These are phyloP conservation scores for Tricholoma matsutake DNA, from an alignment of 768 basidiomycete genomes.

Conservation along the genomic window DNA sequence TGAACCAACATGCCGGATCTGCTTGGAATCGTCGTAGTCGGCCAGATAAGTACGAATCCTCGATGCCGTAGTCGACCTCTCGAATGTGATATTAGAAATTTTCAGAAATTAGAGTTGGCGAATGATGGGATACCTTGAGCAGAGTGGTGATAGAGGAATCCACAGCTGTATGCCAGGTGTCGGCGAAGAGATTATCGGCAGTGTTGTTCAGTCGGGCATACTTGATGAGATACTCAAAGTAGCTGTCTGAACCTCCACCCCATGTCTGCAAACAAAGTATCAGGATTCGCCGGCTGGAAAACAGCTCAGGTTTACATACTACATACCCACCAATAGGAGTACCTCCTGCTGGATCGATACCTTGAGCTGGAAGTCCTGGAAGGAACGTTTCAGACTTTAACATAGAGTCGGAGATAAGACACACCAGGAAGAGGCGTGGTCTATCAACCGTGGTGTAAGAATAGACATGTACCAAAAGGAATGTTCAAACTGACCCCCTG, in stretches of 20 bases:
- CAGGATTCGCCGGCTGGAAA: neutral
- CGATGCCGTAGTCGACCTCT: too few relatives aligned
- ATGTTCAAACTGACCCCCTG: neutral
- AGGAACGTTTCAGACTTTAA: conserved; percentile 35
- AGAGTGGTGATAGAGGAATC: conserved; percentile 62
- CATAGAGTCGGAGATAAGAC: conserved; percentile 13
- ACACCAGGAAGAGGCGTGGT: conserved; percentile 30
- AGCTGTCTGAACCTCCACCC: conserved; percentile 73
- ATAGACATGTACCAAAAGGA: neutral
- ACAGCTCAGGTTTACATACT: neutral
- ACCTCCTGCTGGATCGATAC: conserved; percentile 50
- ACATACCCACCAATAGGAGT: conserved; percentile 33
- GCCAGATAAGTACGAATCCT: conserved; percentile 44
- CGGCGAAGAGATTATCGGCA: conserved; percentile 55
- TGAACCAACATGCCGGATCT: conserved; percentile 60
- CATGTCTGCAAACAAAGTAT: conserved; percentile 32
- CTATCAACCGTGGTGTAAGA: conserved; percentile 17
- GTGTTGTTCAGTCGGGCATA: conserved; percentile 67
- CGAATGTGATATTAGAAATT: neutral
- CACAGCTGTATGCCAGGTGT: conserved; percentile 49
- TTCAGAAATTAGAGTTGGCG: neutral
- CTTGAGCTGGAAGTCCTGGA: conserved; percentile 49
- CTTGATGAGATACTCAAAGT: conserved; percentile 75
- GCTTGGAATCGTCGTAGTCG: conserved; percentile 47
- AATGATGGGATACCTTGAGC: conserved; percentile 14